A percentile compares a stretch with the other conserved stretches of the same genome.
phyloP scores from a whole-genome alignment of 1,139 yeast genomes.

The Geotrichum phurueaensis region DNA sequence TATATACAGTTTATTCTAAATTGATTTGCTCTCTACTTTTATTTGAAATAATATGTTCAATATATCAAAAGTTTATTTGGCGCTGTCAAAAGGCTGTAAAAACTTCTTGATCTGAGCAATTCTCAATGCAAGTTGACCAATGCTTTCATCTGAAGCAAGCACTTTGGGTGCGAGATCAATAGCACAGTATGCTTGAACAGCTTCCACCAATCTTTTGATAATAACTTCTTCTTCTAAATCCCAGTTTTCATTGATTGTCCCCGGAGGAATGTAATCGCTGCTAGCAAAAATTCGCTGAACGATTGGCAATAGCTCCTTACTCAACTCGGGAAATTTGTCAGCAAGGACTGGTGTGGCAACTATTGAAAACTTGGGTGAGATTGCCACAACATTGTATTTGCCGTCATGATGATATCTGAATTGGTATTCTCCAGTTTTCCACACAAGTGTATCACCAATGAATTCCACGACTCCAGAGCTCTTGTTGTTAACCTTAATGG shows the following conservation, averaged over 20 bases:
- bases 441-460: slow-evolving; percentile 46
- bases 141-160: slow-evolving; percentile 30
- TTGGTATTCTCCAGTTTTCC: slow-evolving; percentile 73
- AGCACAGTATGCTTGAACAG: slow-evolving; percentile 31
- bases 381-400: slow-evolving; percentile 63
- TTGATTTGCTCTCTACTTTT: not conserved
- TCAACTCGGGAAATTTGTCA: slow-evolving; percentile 33
- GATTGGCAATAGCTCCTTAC: slow-evolving; percentile 25
- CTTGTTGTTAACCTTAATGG: slow-evolving; percentile 24
- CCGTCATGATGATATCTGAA: slow-evolving; percentile 67
- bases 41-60: not conserved
- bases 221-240: slow-evolving; percentile 27
- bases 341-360: slow-evolving; percentile 34
- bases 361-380: slow-evolving; percentile 69
- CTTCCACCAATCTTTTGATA: slow-evolving; percentile 30
- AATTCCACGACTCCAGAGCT: slow-evolving; percentile 50
- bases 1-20: not conserved
- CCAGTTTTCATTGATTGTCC: slow-evolving; percentile 26
- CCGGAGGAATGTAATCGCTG: slow-evolving; percentile 24
- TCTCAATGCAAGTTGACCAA: slow-evolving; percentile 29
- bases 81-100: slow-evolving; percentile 27
- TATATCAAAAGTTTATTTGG: not conserved
- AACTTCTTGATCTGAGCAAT: slow-evolving; percentile 30
- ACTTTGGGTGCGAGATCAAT: slow-evolving; percentile 35
- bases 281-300: slow-evolving; percentile 26